Conservation (phyloP, 2,329 filamentous ascomycete species). For the Aspergillus cejpii region DNA sequence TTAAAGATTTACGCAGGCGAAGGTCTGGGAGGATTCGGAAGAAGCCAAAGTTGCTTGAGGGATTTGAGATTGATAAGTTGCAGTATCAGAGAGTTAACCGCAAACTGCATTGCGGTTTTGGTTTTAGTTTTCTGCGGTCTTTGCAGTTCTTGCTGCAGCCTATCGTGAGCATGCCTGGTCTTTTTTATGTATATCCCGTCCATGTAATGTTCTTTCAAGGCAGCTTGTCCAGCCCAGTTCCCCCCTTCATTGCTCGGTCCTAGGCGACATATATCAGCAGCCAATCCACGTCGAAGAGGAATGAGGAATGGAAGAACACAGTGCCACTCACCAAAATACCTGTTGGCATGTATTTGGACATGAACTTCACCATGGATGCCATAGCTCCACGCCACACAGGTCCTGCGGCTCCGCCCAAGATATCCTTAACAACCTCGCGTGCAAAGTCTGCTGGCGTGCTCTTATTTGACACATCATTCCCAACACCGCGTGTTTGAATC, state of each 20-base stretch:
- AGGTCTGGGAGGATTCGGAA: too few relatives aligned
- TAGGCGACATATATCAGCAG: background rate
- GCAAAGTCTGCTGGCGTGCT: conserved; percentile 5
- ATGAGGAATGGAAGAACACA: background rate
- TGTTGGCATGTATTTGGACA: conserved; percentile 3
- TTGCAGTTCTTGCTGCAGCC: too few relatives aligned
- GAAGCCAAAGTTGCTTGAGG: too few relatives aligned
- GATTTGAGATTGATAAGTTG: too few relatives aligned
- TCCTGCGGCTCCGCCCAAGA: background rate
- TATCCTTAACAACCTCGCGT: conserved; percentile 1
- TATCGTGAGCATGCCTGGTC: too few relatives aligned
- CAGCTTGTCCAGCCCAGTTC: conserved; percentile 4
- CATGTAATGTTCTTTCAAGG: conserved; percentile 1
- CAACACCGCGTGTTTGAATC: conserved; percentile 3
- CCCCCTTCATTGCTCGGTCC: conserved; percentile 4
- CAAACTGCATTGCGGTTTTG: too few relatives aligned
- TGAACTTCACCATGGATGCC: conserved; percentile 4
- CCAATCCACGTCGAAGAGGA: background rate
- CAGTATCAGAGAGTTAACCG: too few relatives aligned
- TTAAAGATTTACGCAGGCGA: too few relatives aligned
- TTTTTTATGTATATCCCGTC: too few relatives aligned
- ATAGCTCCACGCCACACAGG: conserved; percentile 6
- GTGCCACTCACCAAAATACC: conserved; percentile 2
- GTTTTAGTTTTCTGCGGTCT: too few relatives aligned
- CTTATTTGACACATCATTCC: conserved; percentile 1